phyloP scores from a whole-genome alignment of 1,139 yeast species.

The Protomyces macrosporus region DNA sequence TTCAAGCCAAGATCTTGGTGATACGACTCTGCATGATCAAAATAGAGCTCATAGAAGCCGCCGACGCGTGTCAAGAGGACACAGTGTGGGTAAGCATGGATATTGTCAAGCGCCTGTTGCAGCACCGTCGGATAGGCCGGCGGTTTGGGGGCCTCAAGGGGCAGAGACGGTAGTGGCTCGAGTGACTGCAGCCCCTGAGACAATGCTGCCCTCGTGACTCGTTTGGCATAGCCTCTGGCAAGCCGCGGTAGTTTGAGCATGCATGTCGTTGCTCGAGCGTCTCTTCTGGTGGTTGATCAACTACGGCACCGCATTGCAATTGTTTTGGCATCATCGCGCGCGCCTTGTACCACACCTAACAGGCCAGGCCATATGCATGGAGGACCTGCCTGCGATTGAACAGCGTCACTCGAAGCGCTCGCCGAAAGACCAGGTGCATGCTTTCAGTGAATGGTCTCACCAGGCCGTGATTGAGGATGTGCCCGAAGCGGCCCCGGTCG shows the following conservation, averaged over 20 bases:
- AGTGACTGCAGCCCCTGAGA: constrained; percentile 18
- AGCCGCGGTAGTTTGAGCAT: background rate
- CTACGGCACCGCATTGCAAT: too few species aligned
- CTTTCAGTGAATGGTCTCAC: constrained; percentile 24
- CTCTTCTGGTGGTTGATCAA: background rate
- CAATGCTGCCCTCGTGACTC: constrained; percentile 6
- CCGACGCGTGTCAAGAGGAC: constrained; percentile 87
- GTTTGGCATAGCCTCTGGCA: constrained; percentile 13
- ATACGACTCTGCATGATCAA: constrained; percentile 73
- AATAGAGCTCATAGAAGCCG: constrained; percentile 66
- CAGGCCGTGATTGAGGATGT: constrained; percentile 3
- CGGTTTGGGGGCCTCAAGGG: background rate
- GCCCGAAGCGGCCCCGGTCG: constrained; percentile 35
- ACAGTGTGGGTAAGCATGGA: constrained; percentile 50
- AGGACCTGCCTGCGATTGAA: background rate
- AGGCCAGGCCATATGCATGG: background rate
- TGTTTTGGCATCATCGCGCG: background rate
- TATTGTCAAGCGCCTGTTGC: constrained; percentile 17
- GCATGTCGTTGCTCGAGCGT: background rate
- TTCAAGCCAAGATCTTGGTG: constrained; percentile 68
- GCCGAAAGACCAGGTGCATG: background rate
- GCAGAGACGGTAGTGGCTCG: constrained; percentile 1
- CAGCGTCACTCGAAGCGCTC: background rate
- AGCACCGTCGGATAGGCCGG: constrained; percentile 18
- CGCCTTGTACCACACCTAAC: background rate